Evolutionary conservation across 2,329 filamentous ascomycete species (phyloP).

Genomic region (Ophiobolus disseminans): DNA sequence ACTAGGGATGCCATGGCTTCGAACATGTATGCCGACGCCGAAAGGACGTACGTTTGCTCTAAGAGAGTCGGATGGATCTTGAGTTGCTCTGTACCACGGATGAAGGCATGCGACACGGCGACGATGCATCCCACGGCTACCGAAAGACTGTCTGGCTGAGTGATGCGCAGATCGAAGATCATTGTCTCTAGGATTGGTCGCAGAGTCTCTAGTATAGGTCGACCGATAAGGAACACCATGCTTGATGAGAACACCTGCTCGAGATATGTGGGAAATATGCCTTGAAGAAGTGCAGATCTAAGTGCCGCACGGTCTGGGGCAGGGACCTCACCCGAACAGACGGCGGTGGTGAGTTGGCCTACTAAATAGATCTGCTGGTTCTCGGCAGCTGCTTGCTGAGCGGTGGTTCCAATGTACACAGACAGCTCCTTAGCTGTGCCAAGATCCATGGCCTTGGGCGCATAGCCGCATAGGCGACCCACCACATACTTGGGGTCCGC

Average conservation of each 20-base stretch:
- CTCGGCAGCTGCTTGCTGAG: conserved; percentile 65
- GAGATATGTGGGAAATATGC: conserved; percentile 65
- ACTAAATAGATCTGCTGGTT: conserved; percentile 64
- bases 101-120: conserved; percentile 49
- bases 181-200: conserved; percentile 53
- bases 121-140: conserved; percentile 48
- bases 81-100: conserved; percentile 47
- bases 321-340: conserved; percentile 55
- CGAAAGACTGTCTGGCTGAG: conserved; percentile 48
- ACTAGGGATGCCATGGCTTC: conserved; percentile 52
- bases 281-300: conserved; percentile 59
- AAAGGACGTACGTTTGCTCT: conserved; percentile 49
- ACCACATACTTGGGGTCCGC: conserved; percentile 69
- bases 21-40: conserved; percentile 50
- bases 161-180: conserved; percentile 55
- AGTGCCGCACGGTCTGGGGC: conserved; percentile 53
- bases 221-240: conserved; percentile 59
- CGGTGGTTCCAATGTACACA: conserved; percentile 66
- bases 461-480: conserved; percentile 66
- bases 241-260: conserved; percentile 55
- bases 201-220: conserved; percentile 60
- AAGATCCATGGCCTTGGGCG: conserved; percentile 58
- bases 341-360: conserved; percentile 60
- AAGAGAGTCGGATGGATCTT: conserved; percentile 45
- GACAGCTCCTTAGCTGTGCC: conserved; percentile 62